These are phyloP conservation scores for Phyllosticta paracitricarpa DNA, from an alignment of 2,329 filamentous ascomycete species.

Conservation along the genomic window DNA sequence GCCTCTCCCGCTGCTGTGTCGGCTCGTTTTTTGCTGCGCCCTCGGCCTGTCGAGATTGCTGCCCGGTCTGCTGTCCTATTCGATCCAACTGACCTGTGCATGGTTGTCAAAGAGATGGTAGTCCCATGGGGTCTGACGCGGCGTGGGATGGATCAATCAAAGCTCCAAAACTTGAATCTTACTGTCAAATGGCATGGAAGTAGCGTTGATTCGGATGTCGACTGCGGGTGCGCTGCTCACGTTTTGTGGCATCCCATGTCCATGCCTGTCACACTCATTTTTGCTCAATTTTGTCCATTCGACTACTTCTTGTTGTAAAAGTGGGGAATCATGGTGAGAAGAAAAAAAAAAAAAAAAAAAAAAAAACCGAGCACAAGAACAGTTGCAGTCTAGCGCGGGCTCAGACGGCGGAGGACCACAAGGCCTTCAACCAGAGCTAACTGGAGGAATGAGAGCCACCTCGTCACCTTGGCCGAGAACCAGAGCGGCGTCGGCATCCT, in stretches of 20 bases:
- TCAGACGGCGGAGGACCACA: background rate
- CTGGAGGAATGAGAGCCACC: conserved; percentile 78
- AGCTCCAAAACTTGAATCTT: too few relatives aligned
- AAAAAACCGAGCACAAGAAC: background rate
- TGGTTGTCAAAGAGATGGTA: too few relatives aligned
- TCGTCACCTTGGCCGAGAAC: conserved; percentile 66
- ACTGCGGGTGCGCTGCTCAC: background rate
- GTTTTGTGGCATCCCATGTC: background rate
- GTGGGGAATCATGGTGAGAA: background rate
- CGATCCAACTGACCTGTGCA: background rate
- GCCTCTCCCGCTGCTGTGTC: background rate
- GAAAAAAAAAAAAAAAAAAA: background rate
- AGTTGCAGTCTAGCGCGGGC: background rate
- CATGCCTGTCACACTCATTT: background rate
- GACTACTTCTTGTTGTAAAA: background rate
- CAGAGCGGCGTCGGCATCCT: conserved; percentile 39
- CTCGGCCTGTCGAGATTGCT: background rate
- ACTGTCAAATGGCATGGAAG: too few relatives aligned
- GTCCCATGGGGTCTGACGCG: too few relatives aligned
- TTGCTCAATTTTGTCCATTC: background rate
- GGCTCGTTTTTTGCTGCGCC: background rate
- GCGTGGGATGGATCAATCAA: too few relatives aligned
- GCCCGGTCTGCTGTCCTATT: background rate
- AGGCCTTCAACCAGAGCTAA: conserved; percentile 62
- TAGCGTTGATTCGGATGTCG: too few relatives aligned